Evolutionary conservation across 805 yeast genomes (phyloP), one percentile per base, ranked within the genome.

Genomic region (Metschnikowia amazonensis): DNA sequence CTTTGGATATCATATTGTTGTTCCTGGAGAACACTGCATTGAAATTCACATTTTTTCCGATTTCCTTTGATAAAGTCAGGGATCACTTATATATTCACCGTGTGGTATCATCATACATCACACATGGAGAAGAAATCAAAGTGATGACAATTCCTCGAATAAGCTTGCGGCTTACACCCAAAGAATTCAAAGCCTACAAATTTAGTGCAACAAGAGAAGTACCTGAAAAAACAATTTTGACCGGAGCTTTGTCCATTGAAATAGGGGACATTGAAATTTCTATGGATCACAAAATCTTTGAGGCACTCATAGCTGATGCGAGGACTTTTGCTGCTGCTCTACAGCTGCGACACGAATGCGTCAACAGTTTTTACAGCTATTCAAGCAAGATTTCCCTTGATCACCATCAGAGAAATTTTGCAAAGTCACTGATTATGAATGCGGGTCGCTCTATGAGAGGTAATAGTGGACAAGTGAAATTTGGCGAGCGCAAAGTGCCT

Each of bases 41-140:
- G 4, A 60, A 54, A 23, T 27, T 60, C 0, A 59, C 65, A 2
- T 43, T 76, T 0, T 63, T 70, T 9, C 84, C 85, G 1, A 49
- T 79, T 1, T 67, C 77, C 0, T 75, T 58, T 49, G 71, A 70
- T 40, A 65, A 75, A 8, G 42, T 54, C 0, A 58, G 59, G 4
- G 63, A 65, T 4, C 57, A 55, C 3, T 42, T 77, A 9, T 60
- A 55, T 3, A 57, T 75, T 5, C 66, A 66, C 5, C 67, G 67
- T 39, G 46, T 74, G 1, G 34, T 37, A 6, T n/a, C 44, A 5
- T 36, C 20, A 10, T 43, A 45, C 27, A 40, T 29, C 3, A 20
- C 43, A 9, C 23, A 31, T 17, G 44, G 32, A 3, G 24, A 21
- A 1, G 58, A 58, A 21, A 41, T 27, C 3, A 49, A 49, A 3